Evolutionary conservation across 345 rosid species (phyloP).

Genomic region (Cardamine chenopodiifolia): DNA sequence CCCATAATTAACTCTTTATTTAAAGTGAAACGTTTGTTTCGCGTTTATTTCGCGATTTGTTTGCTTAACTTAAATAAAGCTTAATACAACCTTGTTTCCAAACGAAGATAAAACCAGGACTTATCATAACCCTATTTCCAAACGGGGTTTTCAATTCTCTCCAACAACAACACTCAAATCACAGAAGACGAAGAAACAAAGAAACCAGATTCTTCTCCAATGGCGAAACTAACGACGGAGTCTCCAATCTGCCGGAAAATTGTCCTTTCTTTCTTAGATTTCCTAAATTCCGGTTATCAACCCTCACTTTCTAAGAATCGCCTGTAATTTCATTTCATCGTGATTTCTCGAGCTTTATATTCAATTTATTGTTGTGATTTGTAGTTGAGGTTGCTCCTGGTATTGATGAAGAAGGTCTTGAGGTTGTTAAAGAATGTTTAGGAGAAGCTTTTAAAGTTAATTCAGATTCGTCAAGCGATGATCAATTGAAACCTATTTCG

Average conservation of each 20-base stretch:
- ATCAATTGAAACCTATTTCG: slow-evolving; percentile 47
- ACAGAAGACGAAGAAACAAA: neutral
- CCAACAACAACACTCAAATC: slow-evolving; percentile 2
- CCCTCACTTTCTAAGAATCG: neutral
- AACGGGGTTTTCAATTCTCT: slow-evolving; percentile 1
- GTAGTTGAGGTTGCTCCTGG: slow-evolving; percentile 74
- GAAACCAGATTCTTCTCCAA: slow-evolving; percentile 29
- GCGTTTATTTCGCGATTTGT: neutral
- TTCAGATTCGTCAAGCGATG: slow-evolving; percentile 37
- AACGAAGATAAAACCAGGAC: neutral
- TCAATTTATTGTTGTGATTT: neutral
- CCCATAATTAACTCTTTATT: no score
- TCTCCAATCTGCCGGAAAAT: slow-evolving; percentile 69
- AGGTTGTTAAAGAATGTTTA: slow-evolving; percentile 79
- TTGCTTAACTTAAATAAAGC: neutral
- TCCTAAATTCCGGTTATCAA: slow-evolving; percentile 66
- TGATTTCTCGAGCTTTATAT: neutral
- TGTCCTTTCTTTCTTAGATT: slow-evolving; percentile 70
- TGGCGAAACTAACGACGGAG: slow-evolving; percentile 65
- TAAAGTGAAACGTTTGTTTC: no score
- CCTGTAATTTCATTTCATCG: neutral
- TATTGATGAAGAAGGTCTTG: slow-evolving; percentile 78
- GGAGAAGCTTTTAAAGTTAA: slow-evolving; percentile 57
- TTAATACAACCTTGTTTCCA: neutral
- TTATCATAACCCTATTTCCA: slow-evolving; percentile 31